Base-by-base conservation (phyloP, 179 eudicot genomes). In the Silene vulgaris region DNA sequence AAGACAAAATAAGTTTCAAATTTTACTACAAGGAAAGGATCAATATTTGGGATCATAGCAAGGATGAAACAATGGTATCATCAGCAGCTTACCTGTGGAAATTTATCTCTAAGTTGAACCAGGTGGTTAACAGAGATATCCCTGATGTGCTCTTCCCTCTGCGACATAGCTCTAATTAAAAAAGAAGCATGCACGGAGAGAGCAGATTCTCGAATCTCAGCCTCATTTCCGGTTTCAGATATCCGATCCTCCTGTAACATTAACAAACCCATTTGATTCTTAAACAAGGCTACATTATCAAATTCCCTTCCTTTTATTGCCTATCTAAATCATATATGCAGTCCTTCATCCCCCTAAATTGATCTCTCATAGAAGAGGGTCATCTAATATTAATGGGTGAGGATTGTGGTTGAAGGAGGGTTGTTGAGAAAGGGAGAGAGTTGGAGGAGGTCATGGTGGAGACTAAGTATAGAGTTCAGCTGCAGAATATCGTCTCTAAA, bases 71-170 rank as follows among this genome's bases (percentile, higher is more conserved):
- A 61, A 19, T 4, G 52, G 9, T 8, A 21, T 20, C 12, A 29
- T 73, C 13, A 69, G 60, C 37, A 29, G 37, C 69, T 75, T 62
- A 96, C 99, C 98, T 96, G 99, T 63, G 99, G 98, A 84, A 96
- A 96, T 82, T 78, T 88, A 61, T 96, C 98, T 77, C 97, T 85
- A 35, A 96, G 89, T 76, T 84, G 91, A 86, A 84, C 84, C 83
- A 96, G 82, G 83, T 93, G 87, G 79, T 72, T 89, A 70, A 93
- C 89, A 64, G 97, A 88, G 70, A 88, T 82, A 70, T 93, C 92
- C 54, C 99, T 89, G 19, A 96, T 84, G 78, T 96, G 94, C 75
- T 93, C 99, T 76, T 93, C 99, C 83, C 98, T 87, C 74, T 80
- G 90, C 52, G 99, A 93, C 90, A 96, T 81, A 77, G 88, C 90